These are phyloP conservation scores for Anisodus acutangulus DNA, from an alignment of 257 asterid genomes.

Conservation along the genomic window DNA sequence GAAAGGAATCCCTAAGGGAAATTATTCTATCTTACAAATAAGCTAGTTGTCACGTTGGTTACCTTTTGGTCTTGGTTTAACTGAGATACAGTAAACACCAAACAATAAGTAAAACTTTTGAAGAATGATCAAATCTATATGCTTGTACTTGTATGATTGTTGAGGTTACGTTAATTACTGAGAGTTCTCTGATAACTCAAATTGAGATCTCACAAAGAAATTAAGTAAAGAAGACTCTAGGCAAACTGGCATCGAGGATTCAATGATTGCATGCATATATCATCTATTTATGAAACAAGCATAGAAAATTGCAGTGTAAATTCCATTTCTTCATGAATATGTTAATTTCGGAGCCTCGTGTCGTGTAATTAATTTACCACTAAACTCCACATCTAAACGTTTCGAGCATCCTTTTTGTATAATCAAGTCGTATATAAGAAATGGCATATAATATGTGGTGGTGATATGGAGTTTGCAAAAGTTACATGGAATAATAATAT, in stretches of 20 bases:
- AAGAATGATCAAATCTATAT: background rate
- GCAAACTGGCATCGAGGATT: background rate
- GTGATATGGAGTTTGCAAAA: background rate
- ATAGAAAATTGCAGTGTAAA: background rate
- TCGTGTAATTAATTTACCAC: no score
- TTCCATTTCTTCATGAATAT: no score
- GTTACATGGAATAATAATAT: background rate
- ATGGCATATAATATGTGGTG: background rate
- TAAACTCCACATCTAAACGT: no score
- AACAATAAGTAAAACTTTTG: background rate
- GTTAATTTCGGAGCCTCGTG: no score
- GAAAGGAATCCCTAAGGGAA: no score
- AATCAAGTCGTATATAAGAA: no score
- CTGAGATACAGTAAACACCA: background rate
- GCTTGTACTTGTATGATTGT: background rate
- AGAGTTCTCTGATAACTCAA: background rate
- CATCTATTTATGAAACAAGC: background rate
- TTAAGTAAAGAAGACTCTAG: background rate
- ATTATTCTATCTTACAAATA: no score
- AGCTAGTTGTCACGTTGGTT: background rate
- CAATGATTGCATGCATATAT: background rate
- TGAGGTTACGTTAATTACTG: background rate
- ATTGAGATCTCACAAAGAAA: background rate
- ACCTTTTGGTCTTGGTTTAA: background rate
- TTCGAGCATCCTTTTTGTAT: no score